Base-by-base conservation (phyloP, 2,329 filamentous ascomycete species). In the Teratosphaeria zuluensis region DNA sequence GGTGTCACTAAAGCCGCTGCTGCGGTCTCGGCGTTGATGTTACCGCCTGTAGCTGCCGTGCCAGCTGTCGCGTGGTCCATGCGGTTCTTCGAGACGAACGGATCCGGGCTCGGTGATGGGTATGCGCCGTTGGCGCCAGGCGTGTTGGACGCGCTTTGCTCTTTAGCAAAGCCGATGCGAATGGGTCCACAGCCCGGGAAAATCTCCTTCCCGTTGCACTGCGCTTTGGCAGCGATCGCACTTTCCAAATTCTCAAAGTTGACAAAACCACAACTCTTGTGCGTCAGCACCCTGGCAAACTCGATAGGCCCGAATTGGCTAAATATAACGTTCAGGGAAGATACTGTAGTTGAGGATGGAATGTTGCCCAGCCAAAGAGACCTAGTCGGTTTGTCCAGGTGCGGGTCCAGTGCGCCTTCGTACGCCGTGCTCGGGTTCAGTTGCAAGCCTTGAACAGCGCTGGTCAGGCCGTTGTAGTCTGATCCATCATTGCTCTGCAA, bases 231-330 rank as follows among this genome's bases (percentile, higher is more conserved):
- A 61, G 90, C 86, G 46, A 96, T 86, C 58, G 94, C 94, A 71
- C 90, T 95, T 64, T 97, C 92, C 32, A 94, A 77, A 60, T 84
- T 87, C 74, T 97, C 91, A 69, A 96, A 99, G 74, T 99, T 99
- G 71, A 99, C 92, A 67, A 99, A 99, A 2, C 92, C 94, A 72
- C 94, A 99, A 75, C 96, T 97, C 81, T 99, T 99, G 79, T 99
- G 91, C 0, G 94, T 97, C 62, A 99, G 80, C 4, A 99, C 94
- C 63, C 94, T 84, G 31, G 90, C 92, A 3, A 92, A 96, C 64
- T 94, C 82, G 63, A 99, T 96, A 2, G 88, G 83, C 9, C 94
- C 94, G 65, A 94, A 95, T n/a, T 86, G 83, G 73, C 90, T 89
- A 77, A 99, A 99, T 77, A 97, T 96, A 64, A 95, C 91, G 59